Base-by-base conservation (phyloP, 805 yeast species). In the Metschnikowia baotianmanensis region DNA sequence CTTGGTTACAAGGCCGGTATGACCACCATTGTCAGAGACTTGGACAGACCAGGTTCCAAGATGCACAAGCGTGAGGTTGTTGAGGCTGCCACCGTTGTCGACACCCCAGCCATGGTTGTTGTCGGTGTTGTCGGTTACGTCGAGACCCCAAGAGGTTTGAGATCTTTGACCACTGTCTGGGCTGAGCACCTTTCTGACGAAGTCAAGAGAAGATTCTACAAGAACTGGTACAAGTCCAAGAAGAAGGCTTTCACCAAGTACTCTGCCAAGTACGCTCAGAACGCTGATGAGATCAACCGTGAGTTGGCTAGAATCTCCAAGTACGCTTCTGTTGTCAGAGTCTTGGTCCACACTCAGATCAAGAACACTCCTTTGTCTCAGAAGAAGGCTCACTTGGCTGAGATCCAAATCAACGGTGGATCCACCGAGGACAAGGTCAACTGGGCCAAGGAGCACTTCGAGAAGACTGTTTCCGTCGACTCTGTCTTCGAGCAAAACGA, bases 51-150 rank as follows among this genome's bases (percentile, higher is more conserved):
- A 78, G 99, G 99, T 74, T 93, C 99, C 72, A 93, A 93, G 83
- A 89, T 91, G 96, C 97, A 93, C 96, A 93, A 93, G 95, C 95
- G 98, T 78, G 99, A 93, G 82, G 83, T 93, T 63, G 99, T 93
- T 58, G 99, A 93, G 83, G 99, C 99, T 66, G 96, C 93, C 73
- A 81, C 98, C 63, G 95, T 93, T 65, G 96, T 93, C 62, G 99
- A 93, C 82, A 86, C 99, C 65, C 99, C 99, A 73, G 96, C 96
- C 72, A 75, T 93, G 68, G 98, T 93, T 69, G 84, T 93, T 72
- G 97, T 93, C 62, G 99, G 99, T 87, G 96, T 89, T 73, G 99
- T 93, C 69, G 99, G 99, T 77, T 93, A 93, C 93, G 93, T 93
- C 68, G 99, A 91, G 81, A 90, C 99, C 66, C 99, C 99, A 79